phyloP scores from a whole-genome alignment of 2,329 filamentous ascomycete genomes.

The Ascochyta koolunga region DNA sequence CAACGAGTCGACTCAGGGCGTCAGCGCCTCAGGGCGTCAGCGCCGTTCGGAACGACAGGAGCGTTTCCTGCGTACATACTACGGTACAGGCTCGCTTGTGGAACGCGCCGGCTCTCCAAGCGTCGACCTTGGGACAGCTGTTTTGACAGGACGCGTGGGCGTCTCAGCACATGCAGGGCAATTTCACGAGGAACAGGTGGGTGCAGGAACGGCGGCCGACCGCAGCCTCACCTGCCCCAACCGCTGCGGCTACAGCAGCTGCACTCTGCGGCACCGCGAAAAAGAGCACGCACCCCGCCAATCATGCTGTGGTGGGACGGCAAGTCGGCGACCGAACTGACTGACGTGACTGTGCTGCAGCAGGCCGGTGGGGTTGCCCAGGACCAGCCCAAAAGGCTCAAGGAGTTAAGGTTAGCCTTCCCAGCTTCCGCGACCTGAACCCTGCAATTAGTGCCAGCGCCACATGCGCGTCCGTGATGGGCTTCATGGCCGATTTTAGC shows the following conservation, averaged over 20 bases:
- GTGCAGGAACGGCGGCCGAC: conserved; percentile 3
- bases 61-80: not conserved
- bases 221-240: conserved; percentile 3
- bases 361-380: conserved; percentile 9
- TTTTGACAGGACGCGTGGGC: conserved; percentile 14
- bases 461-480: conserved; percentile 23
- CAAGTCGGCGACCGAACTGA: not conserved
- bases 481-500: conserved; percentile 23
- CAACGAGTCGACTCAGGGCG: conserved; percentile 7
- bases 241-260: not conserved
- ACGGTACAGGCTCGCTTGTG: conserved; percentile 13
- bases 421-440: conserved; percentile 17
- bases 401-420: conserved; percentile 13
- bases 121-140: conserved; percentile 17
- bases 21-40: conserved; percentile 10
- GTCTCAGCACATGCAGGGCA: conserved; percentile 22
- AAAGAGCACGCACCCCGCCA: conserved; percentile 4
- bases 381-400: not conserved
- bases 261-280: conserved; percentile 4
- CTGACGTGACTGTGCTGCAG: conserved; percentile 8
- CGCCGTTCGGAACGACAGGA: conserved; percentile 19
- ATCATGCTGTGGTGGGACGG: too few species aligned
- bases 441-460: conserved; percentile 16
- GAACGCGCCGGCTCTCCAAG: conserved; percentile 15
- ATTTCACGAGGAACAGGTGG: conserved; percentile 1